These are phyloP conservation scores for Trichosporon sp. DNA, from an alignment of 1,284 basidiomycete species.

Conservation along the genomic window DNA sequence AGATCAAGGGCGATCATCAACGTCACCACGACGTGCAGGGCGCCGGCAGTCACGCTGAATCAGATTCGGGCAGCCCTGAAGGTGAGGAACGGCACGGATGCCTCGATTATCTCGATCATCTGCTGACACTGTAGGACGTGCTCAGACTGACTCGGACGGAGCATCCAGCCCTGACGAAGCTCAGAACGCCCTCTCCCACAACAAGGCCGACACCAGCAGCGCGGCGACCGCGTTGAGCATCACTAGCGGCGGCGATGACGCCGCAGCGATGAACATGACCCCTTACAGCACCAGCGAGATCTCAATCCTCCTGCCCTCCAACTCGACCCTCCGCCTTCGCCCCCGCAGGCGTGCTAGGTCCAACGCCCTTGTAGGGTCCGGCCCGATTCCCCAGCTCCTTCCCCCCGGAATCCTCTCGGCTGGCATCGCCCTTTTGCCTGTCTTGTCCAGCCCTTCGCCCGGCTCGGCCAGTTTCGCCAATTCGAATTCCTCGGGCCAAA, in stretches of 20 bases:
- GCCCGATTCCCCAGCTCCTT: background rate
- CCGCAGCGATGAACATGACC: background rate
- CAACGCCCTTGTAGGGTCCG: background rate
- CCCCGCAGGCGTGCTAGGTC: background rate
- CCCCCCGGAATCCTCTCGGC: background rate
- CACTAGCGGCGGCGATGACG: background rate
- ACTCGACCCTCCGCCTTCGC: background rate
- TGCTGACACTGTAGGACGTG: background rate
- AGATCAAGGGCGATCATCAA: background rate
- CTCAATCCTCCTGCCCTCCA: background rate
- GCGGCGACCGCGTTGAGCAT: background rate
- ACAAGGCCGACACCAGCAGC: background rate
- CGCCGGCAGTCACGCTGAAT: background rate
- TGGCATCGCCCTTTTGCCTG: background rate
- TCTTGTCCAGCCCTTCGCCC: background rate
- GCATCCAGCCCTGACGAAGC: too few species aligned
- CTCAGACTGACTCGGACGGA: background rate
- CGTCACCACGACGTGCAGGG: background rate
- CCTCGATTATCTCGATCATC: background rate
- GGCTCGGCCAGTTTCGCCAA: background rate
- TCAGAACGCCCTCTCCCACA: background rate
- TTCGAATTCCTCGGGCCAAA: background rate
- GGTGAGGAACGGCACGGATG: background rate
- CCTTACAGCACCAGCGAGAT: background rate
- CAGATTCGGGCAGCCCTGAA: background rate